Evolutionary conservation across 495 filamentous ascomycete genomes (phyloP).

Genomic region (Neurospora tetraspora): DNA sequence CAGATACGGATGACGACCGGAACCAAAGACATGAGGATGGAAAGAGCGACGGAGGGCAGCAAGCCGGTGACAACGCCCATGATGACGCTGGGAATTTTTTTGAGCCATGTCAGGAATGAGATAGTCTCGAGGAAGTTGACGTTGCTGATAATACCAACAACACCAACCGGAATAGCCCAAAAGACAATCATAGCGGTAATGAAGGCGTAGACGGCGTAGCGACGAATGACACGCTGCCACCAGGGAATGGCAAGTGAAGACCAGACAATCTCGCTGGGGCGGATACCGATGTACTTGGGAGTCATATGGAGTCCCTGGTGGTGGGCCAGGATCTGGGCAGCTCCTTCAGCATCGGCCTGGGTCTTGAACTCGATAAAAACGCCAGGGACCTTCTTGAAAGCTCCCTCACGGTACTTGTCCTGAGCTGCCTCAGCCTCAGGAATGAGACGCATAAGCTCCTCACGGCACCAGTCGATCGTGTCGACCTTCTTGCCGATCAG

Average conservation of each 20-base stretch:
- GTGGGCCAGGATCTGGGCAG: slow-evolving; percentile 78
- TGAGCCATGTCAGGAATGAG: slow-evolving; percentile 65
- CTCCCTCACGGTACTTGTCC: slow-evolving; percentile 57
- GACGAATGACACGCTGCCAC: slow-evolving; percentile 73
- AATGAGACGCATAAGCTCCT: slow-evolving; percentile 69
- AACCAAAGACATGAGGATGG: slow-evolving; percentile 81
- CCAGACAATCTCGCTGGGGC: slow-evolving; percentile 85
- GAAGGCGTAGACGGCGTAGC: slow-evolving; percentile 57
- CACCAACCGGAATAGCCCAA: slow-evolving; percentile 87
- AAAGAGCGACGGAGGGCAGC: slow-evolving; percentile 67
- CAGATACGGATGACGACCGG: slow-evolving; percentile 72
- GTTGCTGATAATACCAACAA: slow-evolving; percentile 83
- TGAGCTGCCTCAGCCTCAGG: slow-evolving; percentile 73
- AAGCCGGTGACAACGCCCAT: slow-evolving; percentile 79
- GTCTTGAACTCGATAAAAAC: slow-evolving; percentile 84
- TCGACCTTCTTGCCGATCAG: slow-evolving; percentile 87
- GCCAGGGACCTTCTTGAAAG: slow-evolving; percentile 56
- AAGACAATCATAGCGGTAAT: slow-evolving; percentile 78
- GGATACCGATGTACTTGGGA: slow-evolving; percentile 80
- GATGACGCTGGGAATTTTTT: slow-evolving; percentile 57
- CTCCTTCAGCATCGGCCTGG: slow-evolving; percentile 75
- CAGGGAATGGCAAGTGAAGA: slow-evolving; percentile 74
- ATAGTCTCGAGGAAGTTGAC: slow-evolving; percentile 55
- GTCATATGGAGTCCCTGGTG: slow-evolving; percentile 87
- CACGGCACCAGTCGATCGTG: slow-evolving; percentile 85